These are phyloP conservation scores for Chimonanthus praecox DNA, from an alignment of 164 flowering plant species.

Conservation along the genomic window DNA sequence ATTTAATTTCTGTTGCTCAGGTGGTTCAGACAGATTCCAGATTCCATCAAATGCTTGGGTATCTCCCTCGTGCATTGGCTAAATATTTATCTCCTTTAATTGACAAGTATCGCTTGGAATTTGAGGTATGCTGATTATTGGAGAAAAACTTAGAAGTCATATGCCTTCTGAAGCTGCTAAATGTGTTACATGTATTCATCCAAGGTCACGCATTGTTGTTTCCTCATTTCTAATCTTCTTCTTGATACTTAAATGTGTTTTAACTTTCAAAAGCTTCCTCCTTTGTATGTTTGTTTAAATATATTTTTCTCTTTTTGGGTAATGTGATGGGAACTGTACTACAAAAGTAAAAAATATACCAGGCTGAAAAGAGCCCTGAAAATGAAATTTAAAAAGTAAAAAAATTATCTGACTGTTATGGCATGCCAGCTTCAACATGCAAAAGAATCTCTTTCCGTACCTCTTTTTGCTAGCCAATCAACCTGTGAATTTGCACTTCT, in stretches of 20 bases:
- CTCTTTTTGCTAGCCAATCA: too few species aligned
- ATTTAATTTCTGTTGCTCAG: constrained; percentile 30
- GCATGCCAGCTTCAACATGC: too few species aligned
- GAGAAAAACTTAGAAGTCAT: background rate
- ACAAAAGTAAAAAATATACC: too few species aligned
- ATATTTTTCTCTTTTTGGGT: too few species aligned
- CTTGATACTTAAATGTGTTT: background rate
- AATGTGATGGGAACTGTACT: too few species aligned
- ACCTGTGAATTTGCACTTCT: too few species aligned
- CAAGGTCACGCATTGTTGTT: background rate
- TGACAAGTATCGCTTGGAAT: constrained; percentile 46
- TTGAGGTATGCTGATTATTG: constrained; percentile 52
- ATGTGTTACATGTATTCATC: background rate
- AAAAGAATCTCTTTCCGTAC: too few species aligned
- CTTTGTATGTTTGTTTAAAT: too few species aligned
- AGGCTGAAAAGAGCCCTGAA: too few species aligned
- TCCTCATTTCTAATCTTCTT: background rate
- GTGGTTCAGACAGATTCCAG: constrained; percentile 52
- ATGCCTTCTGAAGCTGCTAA: background rate
- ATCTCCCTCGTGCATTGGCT: constrained; percentile 73
- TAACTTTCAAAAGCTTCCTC: background rate
- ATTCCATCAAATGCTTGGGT: constrained; percentile 51
- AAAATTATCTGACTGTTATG: too few species aligned
- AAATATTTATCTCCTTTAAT: constrained; percentile 71
- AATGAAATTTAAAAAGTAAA: too few species aligned